Conservation (phyloP, 1,139 yeast species). For the Yarrowia galli region DNA sequence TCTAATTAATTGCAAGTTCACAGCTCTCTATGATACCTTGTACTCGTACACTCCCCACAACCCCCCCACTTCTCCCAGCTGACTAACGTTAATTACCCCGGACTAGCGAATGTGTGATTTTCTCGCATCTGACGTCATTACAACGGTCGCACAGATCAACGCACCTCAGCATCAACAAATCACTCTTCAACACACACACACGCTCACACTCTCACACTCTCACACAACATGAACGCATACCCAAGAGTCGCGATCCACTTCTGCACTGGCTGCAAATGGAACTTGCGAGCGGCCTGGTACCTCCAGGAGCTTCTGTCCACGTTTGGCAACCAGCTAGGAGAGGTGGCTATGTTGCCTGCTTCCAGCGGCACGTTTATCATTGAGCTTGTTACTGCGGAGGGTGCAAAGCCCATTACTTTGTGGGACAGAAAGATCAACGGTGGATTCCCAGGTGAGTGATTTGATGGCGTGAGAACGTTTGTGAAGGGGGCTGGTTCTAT, state of each 20-base stretch:
- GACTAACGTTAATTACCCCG: not conserved
- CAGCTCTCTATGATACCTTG: too few species aligned
- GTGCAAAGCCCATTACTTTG: conserved; percentile 46
- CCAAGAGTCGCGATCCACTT: conserved; percentile 63
- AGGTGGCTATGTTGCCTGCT: conserved; percentile 61
- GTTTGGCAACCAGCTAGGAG: conserved; percentile 61
- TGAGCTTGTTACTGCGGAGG: conserved; percentile 48
- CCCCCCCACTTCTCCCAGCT: not conserved
- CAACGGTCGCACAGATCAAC: not conserved
- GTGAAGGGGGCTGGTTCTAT: not conserved
- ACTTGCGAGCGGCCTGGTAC: conserved; percentile 71
- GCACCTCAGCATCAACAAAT: not conserved
- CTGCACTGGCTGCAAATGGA: conserved; percentile 71
- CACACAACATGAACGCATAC: conserved; percentile 19
- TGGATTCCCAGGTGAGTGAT: conserved; percentile 59
- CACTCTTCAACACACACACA: not conserved
- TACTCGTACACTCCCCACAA: not conserved
- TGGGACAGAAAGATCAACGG: conserved; percentile 64
- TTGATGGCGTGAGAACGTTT: too few species aligned
- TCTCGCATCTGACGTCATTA: conserved; percentile 11
- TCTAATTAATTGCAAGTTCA: too few species aligned
- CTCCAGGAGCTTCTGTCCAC: conserved; percentile 68
- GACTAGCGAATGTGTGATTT: not conserved
- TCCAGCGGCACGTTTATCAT: conserved; percentile 63
- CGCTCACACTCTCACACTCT: too few species aligned